Percentiles rank a stretch among this genome's conserved stretches.
Evolutionary conservation across 2,329 filamentous ascomycete species (phyloP).

Genomic region (Xylaria sp.): DNA sequence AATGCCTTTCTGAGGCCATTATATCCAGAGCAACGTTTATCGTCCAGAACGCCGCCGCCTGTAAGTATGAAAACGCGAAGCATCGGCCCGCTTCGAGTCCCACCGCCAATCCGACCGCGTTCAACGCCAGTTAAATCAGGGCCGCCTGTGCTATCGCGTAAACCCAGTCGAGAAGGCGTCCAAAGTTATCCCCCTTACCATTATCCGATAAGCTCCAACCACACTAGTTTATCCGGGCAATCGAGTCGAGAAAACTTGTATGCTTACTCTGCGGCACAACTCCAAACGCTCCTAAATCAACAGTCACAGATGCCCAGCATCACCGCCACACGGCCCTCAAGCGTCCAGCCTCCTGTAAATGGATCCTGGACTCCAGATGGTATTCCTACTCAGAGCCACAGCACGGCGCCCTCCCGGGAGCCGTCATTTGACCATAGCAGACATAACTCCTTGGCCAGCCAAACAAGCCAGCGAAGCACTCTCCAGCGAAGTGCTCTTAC

Average conservation of each 20-base stretch:
- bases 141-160: constrained; percentile 42
- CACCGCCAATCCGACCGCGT: constrained; percentile 51
- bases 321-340: constrained; percentile 44
- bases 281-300: constrained; percentile 31
- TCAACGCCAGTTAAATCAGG: constrained; percentile 47
- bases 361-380: constrained; percentile 43
- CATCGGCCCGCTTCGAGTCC: constrained; percentile 49
- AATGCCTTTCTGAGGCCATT: constrained; percentile 33
- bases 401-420: constrained; percentile 40
- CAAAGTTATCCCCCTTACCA: constrained; percentile 38
- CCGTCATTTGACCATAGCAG: constrained; percentile 47
- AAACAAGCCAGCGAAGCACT: constrained; percentile 43
- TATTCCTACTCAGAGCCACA: constrained; percentile 48
- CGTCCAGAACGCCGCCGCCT: constrained; percentile 53
- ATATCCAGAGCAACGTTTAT: constrained; percentile 38
- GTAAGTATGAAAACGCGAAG: constrained; percentile 57
- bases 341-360: constrained; percentile 29
- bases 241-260: constrained; percentile 40
- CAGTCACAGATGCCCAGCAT: constrained; percentile 41
- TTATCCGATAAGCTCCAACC: constrained; percentile 21
- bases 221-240: constrained; percentile 27
- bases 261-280: constrained; percentile 22
- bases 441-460: constrained; percentile 49
- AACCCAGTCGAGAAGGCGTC: constrained; percentile 48
- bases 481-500: constrained; percentile 38